Base-by-base conservation (phyloP, 78 protist species). In the Diacronema lutheri region DNA sequence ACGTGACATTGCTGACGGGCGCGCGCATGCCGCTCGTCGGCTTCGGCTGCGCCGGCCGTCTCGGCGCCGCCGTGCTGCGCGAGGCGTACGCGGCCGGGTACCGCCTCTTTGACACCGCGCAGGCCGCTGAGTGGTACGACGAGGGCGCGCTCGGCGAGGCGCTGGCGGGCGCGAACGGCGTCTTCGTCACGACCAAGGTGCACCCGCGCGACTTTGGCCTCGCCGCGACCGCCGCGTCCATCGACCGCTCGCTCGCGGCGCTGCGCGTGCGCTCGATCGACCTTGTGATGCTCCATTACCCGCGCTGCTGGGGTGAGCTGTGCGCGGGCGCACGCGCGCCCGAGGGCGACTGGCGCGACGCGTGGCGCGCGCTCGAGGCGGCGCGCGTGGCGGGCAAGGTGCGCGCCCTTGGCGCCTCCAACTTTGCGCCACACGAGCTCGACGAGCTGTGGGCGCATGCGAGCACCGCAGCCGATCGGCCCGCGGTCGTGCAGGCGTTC, bases 341-440 rank as follows among this genome's bases (percentile, higher is more conserved):
- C 14, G 25, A 73, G 40, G 56, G 62, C 37, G 38, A 6, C 29
- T 73, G 61, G 62, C 50, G 31, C 20, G 58, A 41, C 13, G 11
- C 78, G 14, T 71, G 78, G 78, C 58, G 58, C 58, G 78, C 46
- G 21, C 78, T 71, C 58, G 78, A 71, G 78, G 9, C 6, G n/a
- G 20, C 38, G 29, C 41, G 23, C 38, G 56, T 16, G 57, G 40
- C 5, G 37, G 78, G 78, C n/a, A 10, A 1, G 31, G 78, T 41
- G 46, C 78, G 78, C 31, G 46, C 78, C 20, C 1, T 71, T 33
- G 78, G 78, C 31, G 78, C 41, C 14, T 71, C 35, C 56, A 71
- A 71, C 56, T 71, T 71, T 13, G 3, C 20, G 25, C 57, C 78
- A 12, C 40, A 71, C 14, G 58, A 71, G 35, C 46, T 71, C 37